These are phyloP conservation scores for Balansia obtecta DNA, from an alignment of 2,329 filamentous ascomycete species.

Conservation along the genomic window DNA sequence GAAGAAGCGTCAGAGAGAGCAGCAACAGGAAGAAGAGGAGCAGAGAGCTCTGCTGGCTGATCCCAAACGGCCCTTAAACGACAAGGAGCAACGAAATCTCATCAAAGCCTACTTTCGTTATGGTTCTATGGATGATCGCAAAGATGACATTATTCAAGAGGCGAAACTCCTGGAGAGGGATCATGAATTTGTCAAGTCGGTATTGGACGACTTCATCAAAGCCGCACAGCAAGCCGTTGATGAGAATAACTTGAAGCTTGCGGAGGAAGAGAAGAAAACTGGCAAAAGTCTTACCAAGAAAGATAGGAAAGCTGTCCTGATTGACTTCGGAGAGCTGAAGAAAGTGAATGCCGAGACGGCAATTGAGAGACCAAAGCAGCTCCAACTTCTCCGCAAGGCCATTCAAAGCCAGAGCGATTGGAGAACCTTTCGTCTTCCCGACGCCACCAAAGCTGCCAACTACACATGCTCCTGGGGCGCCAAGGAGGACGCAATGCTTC, in stretches of 20 bases:
- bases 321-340: constrained; percentile 87
- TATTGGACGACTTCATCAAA: constrained; percentile 62
- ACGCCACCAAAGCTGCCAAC: constrained; percentile 83
- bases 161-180: constrained; percentile 78
- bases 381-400: constrained; percentile 69
- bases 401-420: constrained; percentile 57
- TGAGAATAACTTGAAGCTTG: constrained; percentile 56
- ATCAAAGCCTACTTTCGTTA: constrained; percentile 85
- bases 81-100: constrained; percentile 87
- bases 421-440: constrained; percentile 71
- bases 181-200: constrained; percentile 60
- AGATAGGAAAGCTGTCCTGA: constrained; percentile 91
- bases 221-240: constrained; percentile 47
- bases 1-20: constrained; percentile 54
- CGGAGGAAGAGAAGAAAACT: constrained; percentile 69
- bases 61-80: constrained; percentile 77
- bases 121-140: constrained; percentile 78
- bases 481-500: constrained; percentile 92
- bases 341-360: constrained; percentile 94
- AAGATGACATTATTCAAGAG: constrained; percentile 76
- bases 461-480: constrained; percentile 90
- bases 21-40: constrained; percentile 57
- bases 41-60: constrained; percentile 64
- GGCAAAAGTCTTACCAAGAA: constrained; percentile 88
- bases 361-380: constrained; percentile 78